Evolutionary conservation across 495 filamentous ascomycete genomes (phyloP).

Genomic region (Margaritispora aquatica): DNA sequence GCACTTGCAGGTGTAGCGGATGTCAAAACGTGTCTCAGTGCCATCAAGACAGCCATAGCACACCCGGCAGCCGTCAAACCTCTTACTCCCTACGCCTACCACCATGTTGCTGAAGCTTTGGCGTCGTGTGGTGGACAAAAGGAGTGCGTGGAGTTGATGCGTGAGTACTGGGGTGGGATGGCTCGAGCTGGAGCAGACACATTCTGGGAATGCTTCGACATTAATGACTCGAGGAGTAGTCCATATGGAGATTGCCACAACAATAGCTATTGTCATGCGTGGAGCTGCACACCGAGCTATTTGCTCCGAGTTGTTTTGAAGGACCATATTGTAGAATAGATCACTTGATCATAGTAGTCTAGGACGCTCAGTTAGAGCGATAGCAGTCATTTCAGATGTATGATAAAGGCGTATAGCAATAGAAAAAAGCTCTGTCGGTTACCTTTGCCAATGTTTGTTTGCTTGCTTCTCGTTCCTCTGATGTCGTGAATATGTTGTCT

Average conservation of each 20-base stretch:
- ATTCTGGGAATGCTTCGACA: slow-evolving; percentile 22
- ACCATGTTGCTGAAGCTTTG: slow-evolving; percentile 14
- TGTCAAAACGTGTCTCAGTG: slow-evolving; percentile 3
- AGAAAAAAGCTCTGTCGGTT: no score
- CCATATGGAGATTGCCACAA: slow-evolving; percentile 21
- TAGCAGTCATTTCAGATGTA: no score
- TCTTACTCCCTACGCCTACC: slow-evolving; percentile 18
- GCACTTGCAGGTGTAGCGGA: slow-evolving; percentile 19
- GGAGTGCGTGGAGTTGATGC: slow-evolving; percentile 10
- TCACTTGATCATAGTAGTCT: no score
- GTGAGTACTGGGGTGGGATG: slow-evolving; percentile 19
- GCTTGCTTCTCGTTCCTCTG: no score
- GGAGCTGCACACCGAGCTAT: slow-evolving; percentile 21
- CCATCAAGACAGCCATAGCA: slow-evolving; percentile 16
- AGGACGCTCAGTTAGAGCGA: no score
- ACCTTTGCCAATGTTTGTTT: no score
- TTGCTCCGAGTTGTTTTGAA: slow-evolving; percentile 14
- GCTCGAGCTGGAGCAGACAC: slow-evolving; percentile 17
- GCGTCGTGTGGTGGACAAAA: slow-evolving; percentile 7
- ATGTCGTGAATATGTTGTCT: no score
- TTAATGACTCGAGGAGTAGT: slow-evolving; percentile 12
- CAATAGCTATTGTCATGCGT: slow-evolving; percentile 22
- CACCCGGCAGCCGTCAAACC: slow-evolving; percentile 21
- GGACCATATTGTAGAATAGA: background rate
- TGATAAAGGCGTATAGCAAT: no score